phyloP scores from a whole-genome alignment of 2,329 filamentous ascomycete species.

The Fusarium sp. region DNA sequence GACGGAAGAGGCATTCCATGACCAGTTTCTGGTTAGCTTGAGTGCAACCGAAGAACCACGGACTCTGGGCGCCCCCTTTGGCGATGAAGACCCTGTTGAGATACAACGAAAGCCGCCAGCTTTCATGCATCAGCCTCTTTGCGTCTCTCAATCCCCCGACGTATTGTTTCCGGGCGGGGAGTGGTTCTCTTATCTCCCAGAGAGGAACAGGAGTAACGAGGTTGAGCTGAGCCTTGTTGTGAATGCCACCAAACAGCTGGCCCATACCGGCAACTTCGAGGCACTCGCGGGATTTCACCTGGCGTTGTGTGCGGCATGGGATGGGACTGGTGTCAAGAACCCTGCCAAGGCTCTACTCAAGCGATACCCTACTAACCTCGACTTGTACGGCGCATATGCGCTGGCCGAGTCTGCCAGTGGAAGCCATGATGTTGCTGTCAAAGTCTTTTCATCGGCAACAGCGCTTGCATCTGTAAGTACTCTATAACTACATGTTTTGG shows the following conservation, averaged over 20 bases:
- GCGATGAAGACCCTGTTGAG: conserved; percentile 33
- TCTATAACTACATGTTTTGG: not conserved
- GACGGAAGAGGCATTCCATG: conserved; percentile 46
- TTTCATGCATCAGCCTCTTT: conserved; percentile 48
- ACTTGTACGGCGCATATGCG: conserved; percentile 84
- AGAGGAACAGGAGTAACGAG: conserved; percentile 37
- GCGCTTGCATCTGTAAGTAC: conserved; percentile 48
- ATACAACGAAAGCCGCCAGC: conserved; percentile 40
- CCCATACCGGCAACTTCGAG: conserved; percentile 52
- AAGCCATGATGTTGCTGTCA: conserved; percentile 68
- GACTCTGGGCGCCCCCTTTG: not conserved
- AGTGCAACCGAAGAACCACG: conserved; percentile 2
- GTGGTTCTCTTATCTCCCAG: conserved; percentile 59
- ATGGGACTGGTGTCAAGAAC: conserved; percentile 71
- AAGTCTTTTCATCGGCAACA: conserved; percentile 76
- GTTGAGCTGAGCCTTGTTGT: conserved; percentile 61
- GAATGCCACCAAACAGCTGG: conserved; percentile 69
- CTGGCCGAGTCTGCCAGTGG: conserved; percentile 73
- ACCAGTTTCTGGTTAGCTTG: conserved; percentile 45
- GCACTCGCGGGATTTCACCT: conserved; percentile 76
- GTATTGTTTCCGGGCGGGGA: conserved; percentile 61
- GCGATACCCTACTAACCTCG: conserved; percentile 69
- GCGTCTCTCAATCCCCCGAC: conserved; percentile 57
- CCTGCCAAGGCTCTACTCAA: conserved; percentile 81
- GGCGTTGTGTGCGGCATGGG: conserved; percentile 71